Evolutionary conservation across 169 alveolate genomes (phyloP).

Genomic region (Eimeria zaria): DNA sequence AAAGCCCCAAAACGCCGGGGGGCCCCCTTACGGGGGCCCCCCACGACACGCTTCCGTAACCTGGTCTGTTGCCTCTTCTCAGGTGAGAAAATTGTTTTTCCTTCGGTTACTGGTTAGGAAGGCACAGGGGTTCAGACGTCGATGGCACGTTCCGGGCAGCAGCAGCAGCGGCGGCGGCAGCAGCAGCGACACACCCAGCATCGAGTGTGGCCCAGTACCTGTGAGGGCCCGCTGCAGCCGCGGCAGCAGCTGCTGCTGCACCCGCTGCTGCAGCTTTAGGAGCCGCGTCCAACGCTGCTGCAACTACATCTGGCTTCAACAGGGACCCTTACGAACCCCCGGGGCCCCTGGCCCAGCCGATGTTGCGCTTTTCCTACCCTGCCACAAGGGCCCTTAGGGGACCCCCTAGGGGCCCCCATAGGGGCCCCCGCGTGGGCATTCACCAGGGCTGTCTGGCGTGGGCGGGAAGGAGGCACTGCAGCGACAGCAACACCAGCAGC

Average conservation of each 20-base stretch:
- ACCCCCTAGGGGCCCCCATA: constrained; percentile 13
- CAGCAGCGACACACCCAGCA: background rate
- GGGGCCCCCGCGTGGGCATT: background rate
- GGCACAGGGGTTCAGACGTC: background rate
- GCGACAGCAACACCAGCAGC: background rate
- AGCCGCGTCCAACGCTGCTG: background rate
- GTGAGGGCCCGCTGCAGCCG: constrained; percentile 29
- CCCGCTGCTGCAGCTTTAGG: background rate
- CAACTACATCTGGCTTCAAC: background rate
- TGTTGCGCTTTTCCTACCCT: constrained; percentile 9
- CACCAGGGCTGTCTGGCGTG: background rate
- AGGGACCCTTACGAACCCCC: background rate
- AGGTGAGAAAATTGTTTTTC: background rate
- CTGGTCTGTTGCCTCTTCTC: background rate
- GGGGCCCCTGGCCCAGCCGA: background rate
- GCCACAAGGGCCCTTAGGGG: background rate
- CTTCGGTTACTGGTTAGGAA: constrained; percentile 16
- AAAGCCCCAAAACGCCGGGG: constrained; percentile 22
- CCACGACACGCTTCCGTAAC: background rate
- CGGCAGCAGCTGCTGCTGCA: background rate
- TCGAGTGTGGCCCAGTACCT: background rate
- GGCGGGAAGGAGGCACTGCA: background rate
- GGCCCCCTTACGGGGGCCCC: constrained; percentile 57
- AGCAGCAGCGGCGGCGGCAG: constrained; percentile 17
- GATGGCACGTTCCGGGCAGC: background rate